Conservation (phyloP, 495 filamentous ascomycete species). For the Daldinia childiae region DNA sequence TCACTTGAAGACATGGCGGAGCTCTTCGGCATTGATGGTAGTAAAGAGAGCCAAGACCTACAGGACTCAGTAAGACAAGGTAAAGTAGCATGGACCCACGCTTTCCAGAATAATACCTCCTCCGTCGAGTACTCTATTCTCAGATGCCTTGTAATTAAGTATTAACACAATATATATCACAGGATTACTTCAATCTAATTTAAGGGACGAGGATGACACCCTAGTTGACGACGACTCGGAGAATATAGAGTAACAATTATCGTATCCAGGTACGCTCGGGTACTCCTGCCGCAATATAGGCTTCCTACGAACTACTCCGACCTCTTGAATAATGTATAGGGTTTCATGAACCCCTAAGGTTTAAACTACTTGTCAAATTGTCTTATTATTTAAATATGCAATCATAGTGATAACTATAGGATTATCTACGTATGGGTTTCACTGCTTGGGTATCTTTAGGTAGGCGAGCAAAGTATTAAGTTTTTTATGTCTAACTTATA, state of each 20-base stretch:
- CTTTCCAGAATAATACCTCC: neutral
- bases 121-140: neutral
- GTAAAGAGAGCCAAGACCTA: constrained; percentile 7
- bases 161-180: neutral
- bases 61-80: constrained; percentile 26
- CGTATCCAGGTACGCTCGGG: neutral
- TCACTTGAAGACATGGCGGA: constrained; percentile 36
- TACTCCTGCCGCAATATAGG: neutral
- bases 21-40: constrained; percentile 25
- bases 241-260: constrained; percentile 3
- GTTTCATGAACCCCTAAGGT: too few species aligned
- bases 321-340: too few species aligned
- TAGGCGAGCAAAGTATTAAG: neutral
- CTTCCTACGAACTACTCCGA: neutral
- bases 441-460: neutral
- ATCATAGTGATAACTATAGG: neutral
- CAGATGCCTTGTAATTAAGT: neutral
- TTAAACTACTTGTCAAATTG: neutral
- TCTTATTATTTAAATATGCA: neutral
- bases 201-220: constrained; percentile 28
- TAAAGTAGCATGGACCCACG: constrained; percentile 4
- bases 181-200: constrained; percentile 28
- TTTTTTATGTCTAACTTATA: neutral
- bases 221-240: constrained; percentile 19
- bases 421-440: neutral